Conservation (phyloP, 2,329 filamentous ascomycete genomes). For the Neofusicoccum kwambonambiense region DNA sequence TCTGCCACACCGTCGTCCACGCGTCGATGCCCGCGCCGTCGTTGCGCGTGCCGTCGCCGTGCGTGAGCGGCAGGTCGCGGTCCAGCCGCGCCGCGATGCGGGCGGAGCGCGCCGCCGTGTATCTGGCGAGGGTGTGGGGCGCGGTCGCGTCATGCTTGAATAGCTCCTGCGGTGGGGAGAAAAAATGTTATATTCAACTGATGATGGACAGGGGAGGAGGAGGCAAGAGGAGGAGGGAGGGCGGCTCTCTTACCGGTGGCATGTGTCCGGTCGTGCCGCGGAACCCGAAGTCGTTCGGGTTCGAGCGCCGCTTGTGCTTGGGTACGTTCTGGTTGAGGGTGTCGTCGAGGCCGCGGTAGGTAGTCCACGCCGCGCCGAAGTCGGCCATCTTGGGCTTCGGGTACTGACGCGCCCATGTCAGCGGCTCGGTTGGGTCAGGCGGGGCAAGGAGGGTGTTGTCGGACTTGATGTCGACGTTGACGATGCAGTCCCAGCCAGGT, state of each 20-base stretch:
- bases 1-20: background rate
- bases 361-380: background rate
- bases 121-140: too few species aligned
- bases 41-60: background rate
- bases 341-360: background rate
- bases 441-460: background rate
- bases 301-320: background rate
- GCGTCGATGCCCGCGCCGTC: background rate
- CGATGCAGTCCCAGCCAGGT: background rate
- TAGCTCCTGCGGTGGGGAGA: too few species aligned
- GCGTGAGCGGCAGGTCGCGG: background rate
- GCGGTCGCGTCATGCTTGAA: too few species aligned
- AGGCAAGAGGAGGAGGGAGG: background rate
- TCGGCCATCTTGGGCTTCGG: background rate
- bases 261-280: background rate
- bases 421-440: background rate
- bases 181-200: background rate
- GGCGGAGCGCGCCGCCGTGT: too few species aligned
- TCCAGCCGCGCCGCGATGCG: background rate
- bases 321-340: background rate
- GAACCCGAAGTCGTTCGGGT: background rate
- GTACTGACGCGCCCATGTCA: background rate
- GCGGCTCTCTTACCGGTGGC: background rate
- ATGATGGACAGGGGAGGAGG: background rate
- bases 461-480: background rate